Base-by-base conservation (phyloP, 2,329 filamentous ascomycete species). In the Lachnellula hyalina region DNA sequence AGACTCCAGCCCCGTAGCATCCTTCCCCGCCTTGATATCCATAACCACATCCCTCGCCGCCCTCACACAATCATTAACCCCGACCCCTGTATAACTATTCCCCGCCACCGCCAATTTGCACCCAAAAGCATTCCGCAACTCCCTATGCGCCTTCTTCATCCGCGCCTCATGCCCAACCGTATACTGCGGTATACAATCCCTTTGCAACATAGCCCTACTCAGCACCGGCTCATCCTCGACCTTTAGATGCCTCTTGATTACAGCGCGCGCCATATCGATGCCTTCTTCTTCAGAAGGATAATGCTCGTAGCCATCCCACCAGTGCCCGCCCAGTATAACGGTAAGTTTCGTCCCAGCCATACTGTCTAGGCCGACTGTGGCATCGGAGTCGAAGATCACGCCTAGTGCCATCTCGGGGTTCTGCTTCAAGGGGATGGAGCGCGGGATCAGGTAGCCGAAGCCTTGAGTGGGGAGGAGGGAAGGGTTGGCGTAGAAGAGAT, bases 281-380 rank as follows among this genome's bases (percentile, higher is more conserved):
- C 84, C 90, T 61, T 88, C 79, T 14, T 85, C 76, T 58, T 85
- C 78, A 49, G 80, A 74, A 0, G 90, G 91, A 54, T 82, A 82
- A 2, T 71, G 65, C 46, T 61, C 66, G 75, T 79, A 84, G 55
- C 75, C 80, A 68, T 90, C 79, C 90, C 90, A 97, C 81, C 89
- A 90, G 73, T 96, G 91, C 1, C 94, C 94, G 56, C 94, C 94
- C 54, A 99, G 76, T 84, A 99, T 96, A 63, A 97, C 89, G 15
- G 93, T 96, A 51, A 97, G 73, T 70, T 96, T 96, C 14, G 90
- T 96, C 23, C 89, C 90, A 12, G 58, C 25, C 1, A 71, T 76
- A 4, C 73, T 76, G 67, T 87, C 82, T 63, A 81, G 77, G 17
- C 78, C 80, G 52, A 67, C 59, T 32, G 74, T 53, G 35, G 65